These are phyloP conservation scores for Hordeum vulgare DNA, from an alignment of 176 grass and related monocot genomes.

Conservation along the genomic window MorexV3_pseudomolecules_assembly NC_058524.1:531604544-531605043, in stretches of 20 bases:
- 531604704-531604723: constrained; percentile 93
- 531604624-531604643: constrained; percentile 56
- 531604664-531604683: constrained; percentile 91
- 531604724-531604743: constrained; percentile 98
- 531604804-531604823: not conserved
- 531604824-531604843: not conserved
- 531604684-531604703: constrained; percentile 89
- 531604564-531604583: not conserved
- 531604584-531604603: not conserved
- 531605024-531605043: constrained; percentile 97
- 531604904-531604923: constrained; percentile 91
- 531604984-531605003: constrained; percentile 98
- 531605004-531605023: constrained; percentile 95
- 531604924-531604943: constrained; percentile 98
- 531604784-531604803: not conserved
- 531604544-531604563: not conserved
- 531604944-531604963: constrained; percentile 93
- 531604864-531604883: constrained; percentile 98
- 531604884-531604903: constrained; percentile 95
- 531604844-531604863: constrained; percentile 74
- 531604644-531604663: constrained; percentile 87
- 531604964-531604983: constrained; percentile 83
- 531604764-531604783: constrained; percentile 10
- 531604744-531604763: constrained; percentile 65
- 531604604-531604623: not conserved